These are phyloP conservation scores for Lentinula guzmanii DNA, from an alignment of 768 basidiomycete genomes.

Conservation along the genomic window DNA sequence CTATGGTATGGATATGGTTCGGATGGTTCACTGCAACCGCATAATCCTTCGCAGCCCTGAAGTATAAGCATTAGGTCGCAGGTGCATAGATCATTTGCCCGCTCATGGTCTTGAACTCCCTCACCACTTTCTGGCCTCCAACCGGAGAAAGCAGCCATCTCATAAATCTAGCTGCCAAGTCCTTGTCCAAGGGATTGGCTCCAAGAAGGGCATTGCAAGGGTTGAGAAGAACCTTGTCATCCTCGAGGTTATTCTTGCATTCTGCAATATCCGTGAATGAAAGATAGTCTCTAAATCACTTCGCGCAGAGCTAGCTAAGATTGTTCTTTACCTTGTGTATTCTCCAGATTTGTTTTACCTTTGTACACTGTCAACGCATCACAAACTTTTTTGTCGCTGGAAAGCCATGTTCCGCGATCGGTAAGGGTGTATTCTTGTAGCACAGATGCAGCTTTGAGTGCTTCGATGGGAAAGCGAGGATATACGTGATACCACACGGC, in stretches of 20 bases:
- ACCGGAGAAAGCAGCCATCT: constrained; percentile 32
- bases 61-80: constrained; percentile 8
- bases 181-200: constrained; percentile 18
- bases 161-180: constrained; percentile 32
- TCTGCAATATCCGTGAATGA: neutral
- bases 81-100: constrained; percentile 25
- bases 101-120: constrained; percentile 21
- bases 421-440: constrained; percentile 49
- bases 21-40: too few relatives aligned
- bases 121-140: constrained; percentile 40
- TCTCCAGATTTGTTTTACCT: neutral
- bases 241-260: neutral
- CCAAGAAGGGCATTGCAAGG: constrained; percentile 38
- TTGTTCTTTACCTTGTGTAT: neutral
- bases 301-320: neutral
- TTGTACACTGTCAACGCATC: constrained; percentile 26
- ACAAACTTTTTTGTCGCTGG: constrained; percentile 26
- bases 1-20: too few relatives aligned
- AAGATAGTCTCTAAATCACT: neutral
- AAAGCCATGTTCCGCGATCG: constrained; percentile 45
- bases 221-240: constrained; percentile 24
- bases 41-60: too few relatives aligned
- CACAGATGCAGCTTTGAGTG: constrained; percentile 38
- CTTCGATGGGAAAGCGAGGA: constrained; percentile 44
- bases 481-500: constrained; percentile 59